phyloP scores from a whole-genome alignment of 441 rosid genomes.

The Eugenia klotzschiana region DNA sequence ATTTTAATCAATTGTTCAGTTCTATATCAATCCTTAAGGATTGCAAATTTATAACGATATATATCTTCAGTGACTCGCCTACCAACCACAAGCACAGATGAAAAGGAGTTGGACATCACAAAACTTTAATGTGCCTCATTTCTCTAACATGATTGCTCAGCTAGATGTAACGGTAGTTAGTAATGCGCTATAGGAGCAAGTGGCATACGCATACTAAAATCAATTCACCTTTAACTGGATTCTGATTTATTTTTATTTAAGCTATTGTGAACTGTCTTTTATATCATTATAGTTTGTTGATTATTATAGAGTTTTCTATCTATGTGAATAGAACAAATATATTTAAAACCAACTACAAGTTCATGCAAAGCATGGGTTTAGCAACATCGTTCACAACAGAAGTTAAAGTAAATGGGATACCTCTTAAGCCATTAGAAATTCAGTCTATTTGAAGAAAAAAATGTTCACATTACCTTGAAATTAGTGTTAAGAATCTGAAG shows the following conservation, averaged over 20 bases:
- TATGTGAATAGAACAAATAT: neutral
- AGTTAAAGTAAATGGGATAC: neutral
- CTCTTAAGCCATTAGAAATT: neutral
- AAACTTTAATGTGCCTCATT: neutral
- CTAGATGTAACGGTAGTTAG: neutral
- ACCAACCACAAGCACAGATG: neutral
- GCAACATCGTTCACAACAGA: neutral
- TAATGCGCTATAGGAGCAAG: neutral
- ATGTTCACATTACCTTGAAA: slow-evolving; percentile 42
- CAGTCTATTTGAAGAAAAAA: neutral
- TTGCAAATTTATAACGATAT: neutral
- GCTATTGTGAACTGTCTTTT: neutral
- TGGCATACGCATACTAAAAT: neutral
- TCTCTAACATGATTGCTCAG: neutral
- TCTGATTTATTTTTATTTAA: neutral
- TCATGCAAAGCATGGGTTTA: neutral
- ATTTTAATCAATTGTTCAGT: neutral
- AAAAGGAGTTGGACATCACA: neutral
- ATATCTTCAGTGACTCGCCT: neutral
- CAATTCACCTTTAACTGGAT: neutral
- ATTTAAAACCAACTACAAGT: neutral
- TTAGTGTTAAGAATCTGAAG: slow-evolving; percentile 75
- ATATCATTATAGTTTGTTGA: neutral
- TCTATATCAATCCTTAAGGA: neutral
- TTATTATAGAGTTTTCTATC: neutral